Evolutionary conservation across 768 basidiomycete species (phyloP).

Genomic region (Termitomyces sp.): DNA sequence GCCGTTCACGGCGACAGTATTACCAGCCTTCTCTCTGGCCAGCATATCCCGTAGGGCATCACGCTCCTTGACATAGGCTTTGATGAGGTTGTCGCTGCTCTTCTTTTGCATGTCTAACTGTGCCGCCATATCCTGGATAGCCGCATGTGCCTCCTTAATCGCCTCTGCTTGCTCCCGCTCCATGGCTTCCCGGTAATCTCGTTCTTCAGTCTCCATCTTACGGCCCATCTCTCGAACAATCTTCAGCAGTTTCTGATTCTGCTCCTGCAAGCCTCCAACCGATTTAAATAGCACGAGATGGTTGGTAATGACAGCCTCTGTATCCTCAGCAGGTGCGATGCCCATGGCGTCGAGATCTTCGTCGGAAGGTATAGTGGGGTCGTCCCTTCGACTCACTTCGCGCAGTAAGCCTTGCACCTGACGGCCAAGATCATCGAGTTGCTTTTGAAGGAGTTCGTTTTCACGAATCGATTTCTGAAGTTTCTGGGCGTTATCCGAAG

Average conservation of each 20-base stretch:
- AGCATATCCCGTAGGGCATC: constrained; percentile 83
- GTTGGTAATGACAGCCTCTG: constrained; percentile 82
- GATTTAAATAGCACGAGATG: constrained; percentile 86
- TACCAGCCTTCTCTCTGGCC: constrained; percentile 41
- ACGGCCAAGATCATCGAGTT: constrained; percentile 78
- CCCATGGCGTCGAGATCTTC: constrained; percentile 52
- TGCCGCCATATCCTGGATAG: constrained; percentile 74
- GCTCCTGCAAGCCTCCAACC: constrained; percentile 78
- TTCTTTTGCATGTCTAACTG: constrained; percentile 81
- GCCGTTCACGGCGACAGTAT: constrained; percentile 18
- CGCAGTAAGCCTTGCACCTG: constrained; percentile 82
- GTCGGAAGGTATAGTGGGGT: constrained; percentile 78
- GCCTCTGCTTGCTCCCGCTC: constrained; percentile 78
- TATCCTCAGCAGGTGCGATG: constrained; percentile 46
- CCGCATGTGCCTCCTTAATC: constrained; percentile 83
- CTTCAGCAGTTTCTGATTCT: constrained; percentile 86
- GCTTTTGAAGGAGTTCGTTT: constrained; percentile 66
- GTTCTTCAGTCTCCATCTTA: constrained; percentile 85
- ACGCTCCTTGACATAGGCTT: constrained; percentile 83
- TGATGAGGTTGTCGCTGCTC: constrained; percentile 64
- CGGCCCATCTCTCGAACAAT: constrained; percentile 80
- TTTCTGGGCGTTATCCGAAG: constrained; percentile 64
- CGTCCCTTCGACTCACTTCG: constrained; percentile 78
- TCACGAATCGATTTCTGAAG: constrained; percentile 56
- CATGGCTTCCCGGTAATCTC: constrained; percentile 66